Percentiles rank a stretch among this genome's conserved stretches.
Evolutionary conservation across 805 yeast species (phyloP).

Genomic region (Ogataea siamensis): DNA sequence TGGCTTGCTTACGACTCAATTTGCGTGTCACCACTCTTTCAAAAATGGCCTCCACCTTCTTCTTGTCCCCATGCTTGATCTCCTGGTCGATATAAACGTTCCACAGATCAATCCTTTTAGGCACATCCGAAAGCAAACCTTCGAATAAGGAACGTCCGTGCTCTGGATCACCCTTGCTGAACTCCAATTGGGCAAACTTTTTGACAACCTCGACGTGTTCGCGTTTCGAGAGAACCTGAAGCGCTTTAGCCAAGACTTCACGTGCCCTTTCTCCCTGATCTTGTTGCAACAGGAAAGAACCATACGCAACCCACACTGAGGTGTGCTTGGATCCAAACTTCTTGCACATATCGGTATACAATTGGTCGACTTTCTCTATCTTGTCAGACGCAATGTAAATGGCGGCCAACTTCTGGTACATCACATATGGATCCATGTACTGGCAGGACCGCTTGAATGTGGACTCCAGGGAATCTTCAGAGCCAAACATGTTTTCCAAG

Average conservation of each 20-base stretch:
- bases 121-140: conserved; percentile 85
- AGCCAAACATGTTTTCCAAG: conserved; percentile 91
- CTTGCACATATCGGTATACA: conserved; percentile 69
- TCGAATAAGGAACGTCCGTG: conserved; percentile 94
- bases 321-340: conserved; percentile 70
- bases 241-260: conserved; percentile 68
- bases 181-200: conserved; percentile 88
- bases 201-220: conserved; percentile 76
- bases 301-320: conserved; percentile 80
- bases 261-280: conserved; percentile 60
- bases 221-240: conserved; percentile 67
- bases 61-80: conserved; percentile 64
- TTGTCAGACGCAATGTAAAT: conserved; percentile 77
- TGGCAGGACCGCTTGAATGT: conserved; percentile 82
- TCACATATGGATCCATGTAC: conserved; percentile 82
- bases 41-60: conserved; percentile 71
- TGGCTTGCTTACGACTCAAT: conserved; percentile 83
- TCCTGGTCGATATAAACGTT: conserved; percentile 94
- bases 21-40: conserved; percentile 73
- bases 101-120: conserved; percentile 93
- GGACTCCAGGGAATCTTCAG: conserved; percentile 75
- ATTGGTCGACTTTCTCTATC: conserved; percentile 61
- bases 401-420: conserved; percentile 76
- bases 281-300: conserved; percentile 67
- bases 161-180: conserved; percentile 82